Percentiles rank a stretch among this genome's conserved stretches.
Conservation (phyloP, 805 yeast genomes). For the Pichia deserticola region DNA sequence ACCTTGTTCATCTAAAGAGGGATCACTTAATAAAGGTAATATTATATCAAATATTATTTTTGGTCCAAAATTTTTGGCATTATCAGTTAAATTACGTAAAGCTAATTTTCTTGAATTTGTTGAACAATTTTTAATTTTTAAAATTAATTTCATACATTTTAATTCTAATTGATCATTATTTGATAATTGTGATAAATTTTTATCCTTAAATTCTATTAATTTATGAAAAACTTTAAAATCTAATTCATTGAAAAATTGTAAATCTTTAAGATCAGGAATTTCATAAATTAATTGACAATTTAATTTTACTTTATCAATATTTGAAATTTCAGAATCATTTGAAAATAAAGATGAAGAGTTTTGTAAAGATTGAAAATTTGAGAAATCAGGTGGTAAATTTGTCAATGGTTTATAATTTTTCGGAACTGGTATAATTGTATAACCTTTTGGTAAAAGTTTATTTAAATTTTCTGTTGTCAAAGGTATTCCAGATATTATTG, state of each 20-base stretch:
- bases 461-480: conserved; percentile 42
- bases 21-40: conserved; percentile 71
- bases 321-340: too few species aligned
- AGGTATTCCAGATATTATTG: conserved; percentile 29
- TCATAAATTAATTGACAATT: conserved; percentile 40
- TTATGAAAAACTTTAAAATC: conserved; percentile 69
- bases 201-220: conserved; percentile 31
- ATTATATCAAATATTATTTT: conserved; percentile 57
- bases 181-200: conserved; percentile 29
- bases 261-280: conserved; percentile 57
- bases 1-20: conserved; percentile 69
- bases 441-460: conserved; percentile 47
- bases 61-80: conserved; percentile 62
- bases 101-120: conserved; percentile 63
- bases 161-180: conserved; percentile 52
- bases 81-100: conserved; percentile 56
- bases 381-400: conserved; percentile 30
- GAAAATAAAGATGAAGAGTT: neutral
- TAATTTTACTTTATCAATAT: conserved; percentile 19
- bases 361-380: conserved; percentile 7
- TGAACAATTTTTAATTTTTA: conserved; percentile 73
- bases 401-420: conserved; percentile 32
- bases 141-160: conserved; percentile 52
- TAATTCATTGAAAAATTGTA: conserved; percentile 61
- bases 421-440: conserved; percentile 38